Percentiles rank a stretch among this genome's conserved stretches.
Evolutionary conservation across 1,139 yeast species (phyloP).

Genomic region (Kazachstania sp.): DNA sequence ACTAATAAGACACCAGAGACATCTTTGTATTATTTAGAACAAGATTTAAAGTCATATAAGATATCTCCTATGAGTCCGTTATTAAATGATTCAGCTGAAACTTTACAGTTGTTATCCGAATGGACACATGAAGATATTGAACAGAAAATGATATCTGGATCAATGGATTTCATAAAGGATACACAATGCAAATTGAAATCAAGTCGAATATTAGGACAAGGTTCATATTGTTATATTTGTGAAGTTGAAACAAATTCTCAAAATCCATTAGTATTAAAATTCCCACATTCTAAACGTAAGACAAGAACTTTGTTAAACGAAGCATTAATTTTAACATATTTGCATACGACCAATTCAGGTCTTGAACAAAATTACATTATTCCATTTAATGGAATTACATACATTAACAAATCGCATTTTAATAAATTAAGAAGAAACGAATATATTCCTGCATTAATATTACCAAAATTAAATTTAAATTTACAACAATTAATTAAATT

Average conservation of each 20-base stretch:
- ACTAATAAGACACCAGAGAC: background rate
- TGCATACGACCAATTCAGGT: background rate
- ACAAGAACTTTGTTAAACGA: conserved; percentile 8
- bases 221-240: conserved; percentile 5
- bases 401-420: conserved; percentile 11
- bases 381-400: conserved; percentile 14
- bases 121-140: background rate
- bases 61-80: conserved; percentile 2
- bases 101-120: background rate
- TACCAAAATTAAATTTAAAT: conserved; percentile 11
- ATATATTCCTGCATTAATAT: conserved; percentile 13
- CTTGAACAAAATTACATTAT: conserved; percentile 5
- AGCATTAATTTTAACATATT: conserved; percentile 7
- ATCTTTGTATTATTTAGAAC: background rate
- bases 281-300: conserved; percentile 8
- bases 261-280: conserved; percentile 2
- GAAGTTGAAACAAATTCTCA: background rate
- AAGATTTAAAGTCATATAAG: background rate
- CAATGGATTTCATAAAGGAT: conserved; percentile 4
- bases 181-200: conserved; percentile 1
- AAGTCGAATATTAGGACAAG: conserved; percentile 3
- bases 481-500: conserved; percentile 9
- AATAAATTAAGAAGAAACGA: conserved; percentile 12
- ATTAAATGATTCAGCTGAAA: background rate
- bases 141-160: background rate